Evolutionary conservation across 345 rosid genomes (phyloP).

Genomic region (Populus tremula): DNA sequence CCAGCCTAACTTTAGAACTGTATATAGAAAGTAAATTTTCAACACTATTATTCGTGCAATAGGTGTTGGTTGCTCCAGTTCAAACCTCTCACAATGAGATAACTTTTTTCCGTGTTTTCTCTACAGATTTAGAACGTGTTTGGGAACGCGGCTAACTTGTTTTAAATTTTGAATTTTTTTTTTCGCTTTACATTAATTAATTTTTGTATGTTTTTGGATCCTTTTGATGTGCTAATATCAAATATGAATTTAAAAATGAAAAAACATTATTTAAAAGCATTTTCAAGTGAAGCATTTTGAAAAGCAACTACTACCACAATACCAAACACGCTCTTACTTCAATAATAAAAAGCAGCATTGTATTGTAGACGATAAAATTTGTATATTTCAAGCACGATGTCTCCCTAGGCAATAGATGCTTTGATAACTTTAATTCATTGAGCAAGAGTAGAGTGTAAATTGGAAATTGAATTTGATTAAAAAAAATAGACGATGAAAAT

Average conservation of each 20-base stretch:
- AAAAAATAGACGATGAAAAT: background rate
- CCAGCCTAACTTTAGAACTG: background rate
- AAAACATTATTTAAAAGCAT: too few relatives aligned
- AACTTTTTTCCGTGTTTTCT: background rate
- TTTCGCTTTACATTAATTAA: too few relatives aligned
- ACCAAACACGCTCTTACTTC: background rate
- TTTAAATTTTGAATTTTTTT: too few relatives aligned
- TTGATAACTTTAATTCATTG: background rate
- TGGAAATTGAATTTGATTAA: background rate
- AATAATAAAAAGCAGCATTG: background rate
- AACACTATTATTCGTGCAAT: background rate
- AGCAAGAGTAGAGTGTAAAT: background rate
- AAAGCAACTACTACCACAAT: too few relatives aligned
- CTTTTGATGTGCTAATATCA: too few relatives aligned
- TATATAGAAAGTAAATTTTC: background rate
- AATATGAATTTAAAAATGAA: too few relatives aligned
- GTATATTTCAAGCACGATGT: background rate
- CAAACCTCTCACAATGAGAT: background rate
- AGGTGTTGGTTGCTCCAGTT: background rate
- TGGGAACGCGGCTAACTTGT: too few relatives aligned
- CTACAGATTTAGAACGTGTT: background rate
- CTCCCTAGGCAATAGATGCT: background rate
- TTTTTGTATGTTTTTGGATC: too few relatives aligned
- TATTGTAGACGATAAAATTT: background rate
- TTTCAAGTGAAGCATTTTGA: too few relatives aligned